Evolutionary conservation across 2,329 filamentous ascomycete species (phyloP).

Genomic region (Fusarium oxysporum): DNA sequence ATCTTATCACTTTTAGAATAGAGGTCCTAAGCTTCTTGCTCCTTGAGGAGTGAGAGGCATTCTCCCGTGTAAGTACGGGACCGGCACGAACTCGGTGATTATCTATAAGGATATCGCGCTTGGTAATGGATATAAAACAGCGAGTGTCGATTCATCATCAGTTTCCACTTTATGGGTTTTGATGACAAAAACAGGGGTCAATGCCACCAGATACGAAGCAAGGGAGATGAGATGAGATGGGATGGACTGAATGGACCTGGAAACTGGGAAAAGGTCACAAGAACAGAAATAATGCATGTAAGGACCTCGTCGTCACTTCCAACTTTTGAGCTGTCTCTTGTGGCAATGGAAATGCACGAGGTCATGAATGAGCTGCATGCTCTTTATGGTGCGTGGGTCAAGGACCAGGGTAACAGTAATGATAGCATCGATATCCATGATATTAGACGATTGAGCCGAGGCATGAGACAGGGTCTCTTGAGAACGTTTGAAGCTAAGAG

Average conservation of each 20-base stretch:
- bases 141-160: conserved; percentile 2
- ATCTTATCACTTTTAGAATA: neutral
- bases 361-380: conserved; percentile 32
- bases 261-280: neutral
- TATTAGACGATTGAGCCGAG: neutral
- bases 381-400: conserved; percentile 32
- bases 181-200: neutral
- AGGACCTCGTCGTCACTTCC: neutral
- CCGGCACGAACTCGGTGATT: neutral
- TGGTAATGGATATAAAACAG: conserved; percentile 9
- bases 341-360: conserved; percentile 7
- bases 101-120: neutral
- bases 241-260: neutral
- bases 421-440: neutral
- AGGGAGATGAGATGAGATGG: neutral
- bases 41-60: neutral
- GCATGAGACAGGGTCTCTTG: neutral
- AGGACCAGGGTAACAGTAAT: neutral
- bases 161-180: conserved; percentile 19
- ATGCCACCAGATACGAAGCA: neutral
- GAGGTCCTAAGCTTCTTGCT: neutral
- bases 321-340: neutral
- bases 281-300: neutral
- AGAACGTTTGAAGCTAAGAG: conserved; percentile 13
- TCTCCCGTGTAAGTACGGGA: neutral